Conservation (phyloP, 371 early-diverging fungal genomes). For the Umbelopsis sp. region DNA sequence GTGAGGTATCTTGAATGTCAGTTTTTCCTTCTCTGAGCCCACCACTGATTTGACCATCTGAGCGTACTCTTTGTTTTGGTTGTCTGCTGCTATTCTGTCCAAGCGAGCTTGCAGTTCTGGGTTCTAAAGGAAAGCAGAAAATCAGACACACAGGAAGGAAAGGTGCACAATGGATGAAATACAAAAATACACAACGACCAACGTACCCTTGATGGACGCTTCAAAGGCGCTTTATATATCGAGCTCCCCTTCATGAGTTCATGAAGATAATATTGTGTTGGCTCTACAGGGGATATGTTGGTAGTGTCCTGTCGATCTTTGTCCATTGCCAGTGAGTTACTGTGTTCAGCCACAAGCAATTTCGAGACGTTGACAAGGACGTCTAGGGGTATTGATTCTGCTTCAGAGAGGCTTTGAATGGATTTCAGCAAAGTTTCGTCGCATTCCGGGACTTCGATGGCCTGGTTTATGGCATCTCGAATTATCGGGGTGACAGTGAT, state of each 20-base stretch:
- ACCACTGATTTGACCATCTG: constrained; percentile 38
- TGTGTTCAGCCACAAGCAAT: neutral
- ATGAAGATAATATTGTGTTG: neutral
- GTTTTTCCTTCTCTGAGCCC: constrained; percentile 36
- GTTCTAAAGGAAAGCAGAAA: constrained; percentile 24
- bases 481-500: constrained; percentile 11
- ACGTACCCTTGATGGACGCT: neutral
- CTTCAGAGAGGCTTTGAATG: neutral
- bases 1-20: constrained; percentile 33
- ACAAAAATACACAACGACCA: neutral
- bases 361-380: neutral
- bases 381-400: neutral
- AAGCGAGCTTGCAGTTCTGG: constrained; percentile 38
- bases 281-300: neutral
- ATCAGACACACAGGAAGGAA: neutral
- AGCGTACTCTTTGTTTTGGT: constrained; percentile 37
- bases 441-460: neutral
- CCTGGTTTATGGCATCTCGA: constrained; percentile 1
- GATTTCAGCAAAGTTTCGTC: neutral
- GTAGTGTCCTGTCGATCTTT: neutral
- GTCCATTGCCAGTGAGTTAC: neutral
- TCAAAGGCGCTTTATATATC: neutral
- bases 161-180: neutral
- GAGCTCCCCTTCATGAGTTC: constrained; percentile 5
- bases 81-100: constrained; percentile 35